Base-by-base conservation (phyloP, 2,329 filamentous ascomycete genomes). In the Lecanicillium sp. region DNA sequence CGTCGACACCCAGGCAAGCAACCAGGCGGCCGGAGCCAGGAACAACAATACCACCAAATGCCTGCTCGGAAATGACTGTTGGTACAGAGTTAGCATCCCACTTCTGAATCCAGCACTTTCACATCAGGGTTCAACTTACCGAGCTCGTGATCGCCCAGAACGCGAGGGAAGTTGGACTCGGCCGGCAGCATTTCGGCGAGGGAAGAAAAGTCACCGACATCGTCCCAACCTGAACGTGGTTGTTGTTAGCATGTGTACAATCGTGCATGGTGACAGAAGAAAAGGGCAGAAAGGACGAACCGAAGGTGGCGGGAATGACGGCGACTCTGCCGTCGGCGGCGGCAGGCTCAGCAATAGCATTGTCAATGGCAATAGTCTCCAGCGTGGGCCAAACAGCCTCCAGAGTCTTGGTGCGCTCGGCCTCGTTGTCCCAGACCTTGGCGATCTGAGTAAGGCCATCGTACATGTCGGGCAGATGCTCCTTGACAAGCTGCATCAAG, bases 141-240 rank as follows among this genome's bases (percentile, higher is more conserved):
- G 8, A 52, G 45, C 15, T 44, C 48, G 29, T 41, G 43, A 27
- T 52, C 49, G 17, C 50, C 50, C 7, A 52, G 39, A 25, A 52
- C 41, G 15, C 49, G 46, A 12, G 50, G 50, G 7, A 38, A 41
- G 38, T 52, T 52, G 15, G 45, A 44, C 18, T 51, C 50, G 31
- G 50, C 49, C 20, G 50, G 50, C 37, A 52, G 45, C 50, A 52
- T 52, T 37, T 52, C 50, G 2, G 50, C 45, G 22, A 52, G 39
- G 13, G 50, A 52, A 8, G 50, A 52, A 29, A 52, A 52, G 42
- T 52, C 50, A 45, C 50, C 50, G 17, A 52, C 50, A 39, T 52
- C 50, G 25, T 52, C 50, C 50, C 50, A 52, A 44, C 49, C 48
- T 49, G 15, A 11, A 11, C 6, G 11, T 7, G 4, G 10, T 27